These are phyloP conservation scores for Crotalaria pallida DNA, from an alignment of 306 rosid genomes.

Conservation along the genomic window DNA sequence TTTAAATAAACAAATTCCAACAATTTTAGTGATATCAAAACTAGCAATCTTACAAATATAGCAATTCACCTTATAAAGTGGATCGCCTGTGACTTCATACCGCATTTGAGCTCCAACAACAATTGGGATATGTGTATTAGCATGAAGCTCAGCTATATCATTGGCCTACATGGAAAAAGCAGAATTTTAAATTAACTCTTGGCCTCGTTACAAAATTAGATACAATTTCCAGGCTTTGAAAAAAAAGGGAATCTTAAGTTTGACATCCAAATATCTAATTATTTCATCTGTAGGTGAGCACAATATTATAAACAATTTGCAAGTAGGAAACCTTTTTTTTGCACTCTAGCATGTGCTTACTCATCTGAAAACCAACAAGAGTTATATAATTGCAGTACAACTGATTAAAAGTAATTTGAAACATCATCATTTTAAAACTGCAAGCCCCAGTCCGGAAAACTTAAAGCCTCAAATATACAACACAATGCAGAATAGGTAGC, in stretches of 20 bases:
- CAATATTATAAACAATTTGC: not conserved
- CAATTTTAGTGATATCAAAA: not conserved
- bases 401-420: not conserved
- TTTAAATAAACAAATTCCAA: not conserved
- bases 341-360: not conserved
- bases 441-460: not conserved
- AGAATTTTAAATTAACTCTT: not conserved
- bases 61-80: slow-evolving; percentile 64
- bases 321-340: not conserved
- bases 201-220: not conserved
- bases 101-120: slow-evolving; percentile 88
- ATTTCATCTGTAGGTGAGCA: slow-evolving; percentile 1
- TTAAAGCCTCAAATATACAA: not conserved
- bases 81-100: slow-evolving; percentile 83
- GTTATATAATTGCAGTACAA: not conserved
- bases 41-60: not conserved
- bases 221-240: not conserved
- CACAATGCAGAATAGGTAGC: not conserved
- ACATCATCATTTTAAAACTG: not conserved
- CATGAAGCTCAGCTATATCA: slow-evolving; percentile 63
- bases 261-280: not conserved
- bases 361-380: slow-evolving; percentile 2
- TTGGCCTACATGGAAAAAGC: slow-evolving; percentile 45
- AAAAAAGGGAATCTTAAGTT: not conserved
- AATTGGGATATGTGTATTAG: slow-evolving; percentile 85